These are phyloP conservation scores for Glycine soja DNA, from an alignment of 306 rosid genomes.

Conservation along the genomic window DNA sequence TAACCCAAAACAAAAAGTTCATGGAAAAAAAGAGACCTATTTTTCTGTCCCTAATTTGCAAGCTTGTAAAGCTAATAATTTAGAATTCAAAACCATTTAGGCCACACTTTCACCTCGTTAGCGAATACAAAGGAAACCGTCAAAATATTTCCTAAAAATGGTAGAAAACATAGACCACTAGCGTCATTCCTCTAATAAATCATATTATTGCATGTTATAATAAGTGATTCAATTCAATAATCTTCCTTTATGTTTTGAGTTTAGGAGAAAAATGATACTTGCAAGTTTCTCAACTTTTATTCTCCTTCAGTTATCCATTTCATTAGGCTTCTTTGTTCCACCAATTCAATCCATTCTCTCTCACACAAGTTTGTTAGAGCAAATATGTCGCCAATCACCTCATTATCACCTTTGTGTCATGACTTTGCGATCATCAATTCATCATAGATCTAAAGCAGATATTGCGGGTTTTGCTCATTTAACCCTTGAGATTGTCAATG, in stretches of 20 bases:
- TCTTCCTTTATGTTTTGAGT: background rate
- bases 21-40: background rate
- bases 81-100: background rate
- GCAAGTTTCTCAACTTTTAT: background rate
- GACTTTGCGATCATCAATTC: constrained; percentile 45
- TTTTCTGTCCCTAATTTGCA: background rate
- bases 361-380: constrained; percentile 38
- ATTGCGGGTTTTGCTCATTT: constrained; percentile 43
- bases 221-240: background rate
- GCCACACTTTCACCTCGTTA: background rate
- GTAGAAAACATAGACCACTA: background rate
- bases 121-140: constrained; percentile 20
- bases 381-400: constrained; percentile 48
- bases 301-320: background rate
- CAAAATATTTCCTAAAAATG: constrained; percentile 29
- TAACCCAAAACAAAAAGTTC: background rate
- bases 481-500: constrained; percentile 34
- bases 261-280: background rate
- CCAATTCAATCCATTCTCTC: constrained; percentile 28
- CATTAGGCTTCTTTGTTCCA: background rate
- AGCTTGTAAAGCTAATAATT: background rate
- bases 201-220: background rate
- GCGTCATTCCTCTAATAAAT: background rate
- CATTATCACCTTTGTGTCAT: constrained; percentile 38
- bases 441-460: constrained; percentile 44